Percentiles rank a stretch among this genome's conserved stretches.
Conservation (phyloP, 2,329 filamentous ascomycete genomes). For the Chaetoscypha palmicola region DNA sequence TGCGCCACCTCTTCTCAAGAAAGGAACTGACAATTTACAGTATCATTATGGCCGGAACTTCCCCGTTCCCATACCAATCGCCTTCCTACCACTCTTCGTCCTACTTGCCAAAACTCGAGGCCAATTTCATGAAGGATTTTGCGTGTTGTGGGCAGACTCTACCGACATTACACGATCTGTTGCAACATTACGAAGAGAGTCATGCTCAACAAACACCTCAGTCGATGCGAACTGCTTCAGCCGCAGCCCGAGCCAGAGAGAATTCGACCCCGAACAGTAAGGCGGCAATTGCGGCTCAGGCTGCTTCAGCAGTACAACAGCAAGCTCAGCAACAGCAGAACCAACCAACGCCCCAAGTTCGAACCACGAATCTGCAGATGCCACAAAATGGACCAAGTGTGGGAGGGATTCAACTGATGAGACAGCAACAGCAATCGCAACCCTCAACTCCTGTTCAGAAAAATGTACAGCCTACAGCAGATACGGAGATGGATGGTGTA, state of each 20-base stretch:
- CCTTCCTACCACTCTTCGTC: constrained; percentile 95
- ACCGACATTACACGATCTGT: constrained; percentile 84
- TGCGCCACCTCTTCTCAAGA: constrained; percentile 19
- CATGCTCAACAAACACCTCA: constrained; percentile 65
- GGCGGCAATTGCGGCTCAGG: constrained; percentile 32
- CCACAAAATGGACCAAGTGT: constrained; percentile 25
- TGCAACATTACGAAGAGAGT: constrained; percentile 94
- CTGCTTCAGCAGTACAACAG: constrained; percentile 38
- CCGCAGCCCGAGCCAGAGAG: constrained; percentile 36
- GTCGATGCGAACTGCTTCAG: constrained; percentile 36
- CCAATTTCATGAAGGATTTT: constrained; percentile 97
- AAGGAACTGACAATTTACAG: constrained; percentile 40
- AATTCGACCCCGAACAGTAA: constrained; percentile 41
- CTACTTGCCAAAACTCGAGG: constrained; percentile 91
- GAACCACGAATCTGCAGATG: constrained; percentile 26
- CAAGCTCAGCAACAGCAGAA: constrained; percentile 37
- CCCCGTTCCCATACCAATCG: constrained; percentile 85
- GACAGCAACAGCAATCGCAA: constrained; percentile 30
- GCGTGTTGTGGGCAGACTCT: constrained; percentile 87
- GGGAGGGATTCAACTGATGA: constrained; percentile 30
- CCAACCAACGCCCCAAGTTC: constrained; percentile 17
- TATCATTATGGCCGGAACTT: constrained; percentile 92
- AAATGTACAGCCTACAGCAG: constrained; percentile 25
- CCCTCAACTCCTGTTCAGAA: constrained; percentile 28
- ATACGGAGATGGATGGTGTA: constrained; percentile 70